Evolutionary conservation across 768 basidiomycete genomes (phyloP), one percentile per base, ranked within the genome.

Genomic region (Pleurotus cornucopiae): DNA sequence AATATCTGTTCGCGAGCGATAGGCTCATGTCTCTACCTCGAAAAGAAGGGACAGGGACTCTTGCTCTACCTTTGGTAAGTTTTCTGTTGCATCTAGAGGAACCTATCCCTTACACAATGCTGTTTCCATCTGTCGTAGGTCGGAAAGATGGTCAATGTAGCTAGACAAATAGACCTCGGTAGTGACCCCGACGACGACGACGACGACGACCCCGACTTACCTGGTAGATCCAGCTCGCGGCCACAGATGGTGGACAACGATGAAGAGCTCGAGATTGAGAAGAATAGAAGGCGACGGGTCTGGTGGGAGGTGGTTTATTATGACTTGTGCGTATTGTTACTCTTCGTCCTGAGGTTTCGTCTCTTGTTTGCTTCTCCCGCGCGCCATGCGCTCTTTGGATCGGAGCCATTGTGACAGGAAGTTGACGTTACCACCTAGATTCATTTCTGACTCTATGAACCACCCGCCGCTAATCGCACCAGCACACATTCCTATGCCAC

Each of bases 261-360:
- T 25, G 58, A 59, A 58, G 44, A 39, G 46, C 46, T 21, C 21
- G 38, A 45, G 57, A 61, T 56, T 43, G 53, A 54, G 61, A 59
- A 23, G 46, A 73, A 73, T 30, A 64, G 64, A 58, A 67, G 67
- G 46, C 65, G 69, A 46, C 63, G 67, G 76, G 67, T 89, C 5
- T 90, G 90, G 88, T 92, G 90, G 90, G 86, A 89, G 52, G 75
- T 90, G 9, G 78, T 83, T 64, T 89, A 81, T 68, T 90, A 84
- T 66, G 91, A 92, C 67, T 64, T 86, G 90, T 91, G 66, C 62
- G 87, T 79, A n/a, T 41, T 57, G 4, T 46, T 12, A 39, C 14
- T 25, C 45, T 7, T 30, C 12, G 6, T 54, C 16, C 30, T 34
- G 11, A 9, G 7, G 30, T 34, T 34, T 11, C 11, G 23, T 48